These are phyloP conservation scores for Polyporus tsugae DNA, from an alignment of 1,284 basidiomycete species.

Conservation along the genomic window DNA sequence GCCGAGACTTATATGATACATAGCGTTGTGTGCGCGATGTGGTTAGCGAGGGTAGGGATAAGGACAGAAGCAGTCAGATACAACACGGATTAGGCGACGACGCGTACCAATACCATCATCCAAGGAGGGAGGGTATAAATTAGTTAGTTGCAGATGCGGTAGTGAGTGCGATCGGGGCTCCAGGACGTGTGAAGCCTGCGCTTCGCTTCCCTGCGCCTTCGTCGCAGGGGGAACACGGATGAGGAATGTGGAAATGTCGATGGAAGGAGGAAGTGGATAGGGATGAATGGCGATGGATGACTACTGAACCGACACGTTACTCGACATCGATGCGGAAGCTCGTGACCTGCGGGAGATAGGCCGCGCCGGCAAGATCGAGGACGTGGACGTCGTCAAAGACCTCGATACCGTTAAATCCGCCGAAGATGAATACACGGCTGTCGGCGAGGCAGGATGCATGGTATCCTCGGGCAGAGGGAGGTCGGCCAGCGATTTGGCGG, in stretches of 20 bases:
- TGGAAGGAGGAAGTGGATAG: not conserved
- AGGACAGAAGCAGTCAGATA: slow-evolving; percentile 10
- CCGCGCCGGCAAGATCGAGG: slow-evolving; percentile 86
- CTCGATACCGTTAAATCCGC: slow-evolving; percentile 85
- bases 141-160: slow-evolving; percentile 8
- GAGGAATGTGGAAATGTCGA: not conserved
- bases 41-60: not conserved
- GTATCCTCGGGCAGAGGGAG: slow-evolving; percentile 83
- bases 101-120: slow-evolving; percentile 19
- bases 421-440: slow-evolving; percentile 85
- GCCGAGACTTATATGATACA: not conserved
- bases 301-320: slow-evolving; percentile 9
- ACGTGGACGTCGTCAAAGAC: slow-evolving; percentile 88
- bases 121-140: slow-evolving; percentile 23
- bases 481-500: slow-evolving; percentile 68
- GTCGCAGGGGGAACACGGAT: not conserved
- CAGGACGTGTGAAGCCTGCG: not conserved
- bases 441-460: slow-evolving; percentile 86
- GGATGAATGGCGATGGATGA: not conserved
- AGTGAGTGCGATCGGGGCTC: not conserved
- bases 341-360: slow-evolving; percentile 93
- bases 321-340: slow-evolving; percentile 69
- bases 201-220: not conserved
- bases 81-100: slow-evolving; percentile 21
- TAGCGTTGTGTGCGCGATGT: not conserved